Evolutionary conservation across 306 rosid genomes (phyloP).

Genomic region (Cucurbita maxima): DNA sequence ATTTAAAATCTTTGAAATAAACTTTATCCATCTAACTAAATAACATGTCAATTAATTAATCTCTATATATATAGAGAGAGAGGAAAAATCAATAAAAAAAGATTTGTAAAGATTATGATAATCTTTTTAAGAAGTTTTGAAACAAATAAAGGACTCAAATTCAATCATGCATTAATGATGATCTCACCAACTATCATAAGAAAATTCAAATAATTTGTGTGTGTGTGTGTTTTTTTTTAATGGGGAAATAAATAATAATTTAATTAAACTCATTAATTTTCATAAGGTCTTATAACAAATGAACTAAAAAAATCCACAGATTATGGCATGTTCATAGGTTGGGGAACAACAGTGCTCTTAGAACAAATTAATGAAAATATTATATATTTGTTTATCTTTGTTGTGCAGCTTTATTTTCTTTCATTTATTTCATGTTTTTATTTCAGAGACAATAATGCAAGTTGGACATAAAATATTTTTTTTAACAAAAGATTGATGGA

Average conservation of each 20-base stretch:
- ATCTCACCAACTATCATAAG: background rate
- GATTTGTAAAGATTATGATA: background rate
- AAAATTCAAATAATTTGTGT: background rate
- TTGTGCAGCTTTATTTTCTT: background rate
- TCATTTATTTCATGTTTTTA: background rate
- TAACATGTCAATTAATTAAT: background rate
- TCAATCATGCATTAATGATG: background rate
- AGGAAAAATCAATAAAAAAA: background rate
- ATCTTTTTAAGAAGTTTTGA: background rate
- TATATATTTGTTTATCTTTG: constrained; percentile 4
- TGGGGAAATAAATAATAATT: background rate
- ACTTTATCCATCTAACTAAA: background rate
- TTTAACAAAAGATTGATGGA: background rate
- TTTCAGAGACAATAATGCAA: background rate
- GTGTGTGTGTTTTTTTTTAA: background rate
- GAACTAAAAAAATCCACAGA: background rate
- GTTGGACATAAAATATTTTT: background rate
- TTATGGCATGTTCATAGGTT: constrained; percentile 15
- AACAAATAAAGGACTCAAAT: background rate
- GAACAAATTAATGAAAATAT: background rate
- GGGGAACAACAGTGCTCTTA: constrained; percentile 15
- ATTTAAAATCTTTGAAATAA: background rate
- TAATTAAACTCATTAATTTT: background rate
- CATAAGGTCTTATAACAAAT: background rate
- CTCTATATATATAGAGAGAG: background rate